Percentiles rank a stretch among this genome's conserved stretches.
phyloP scores from a whole-genome alignment of 441 rosid genomes.

The Populus hybrid region DNA sequence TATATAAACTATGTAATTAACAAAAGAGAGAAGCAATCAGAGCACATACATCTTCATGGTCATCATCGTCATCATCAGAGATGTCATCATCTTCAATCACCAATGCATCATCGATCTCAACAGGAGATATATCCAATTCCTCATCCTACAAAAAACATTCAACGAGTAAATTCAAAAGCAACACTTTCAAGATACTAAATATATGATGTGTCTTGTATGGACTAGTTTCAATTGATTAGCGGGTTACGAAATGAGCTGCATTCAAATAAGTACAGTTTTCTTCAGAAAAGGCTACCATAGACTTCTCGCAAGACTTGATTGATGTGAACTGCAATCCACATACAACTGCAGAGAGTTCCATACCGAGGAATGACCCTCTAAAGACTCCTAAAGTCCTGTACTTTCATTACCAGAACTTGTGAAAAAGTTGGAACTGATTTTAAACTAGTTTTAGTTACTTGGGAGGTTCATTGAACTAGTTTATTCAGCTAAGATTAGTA shows the following conservation, averaged over 20 bases:
- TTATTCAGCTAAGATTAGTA: background rate
- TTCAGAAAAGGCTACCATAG: background rate
- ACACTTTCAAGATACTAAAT: background rate
- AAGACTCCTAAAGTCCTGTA: background rate
- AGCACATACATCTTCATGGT: conserved; percentile 88
- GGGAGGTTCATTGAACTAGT: background rate
- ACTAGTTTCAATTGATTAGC: background rate
- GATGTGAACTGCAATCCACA: background rate
- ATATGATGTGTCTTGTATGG: background rate
- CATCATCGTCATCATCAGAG: conserved; percentile 94
- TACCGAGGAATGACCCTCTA: too few relatives aligned
- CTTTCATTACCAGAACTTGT: conserved; percentile 1
- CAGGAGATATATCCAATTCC: conserved; percentile 87
- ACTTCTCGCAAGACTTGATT: background rate
- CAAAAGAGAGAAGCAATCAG: background rate
- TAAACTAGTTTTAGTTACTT: background rate
- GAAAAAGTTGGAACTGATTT: background rate
- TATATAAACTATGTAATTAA: background rate
- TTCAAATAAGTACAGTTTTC: background rate
- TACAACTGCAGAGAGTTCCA: background rate
- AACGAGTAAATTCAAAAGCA: conserved; percentile 1
- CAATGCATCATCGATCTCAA: conserved; percentile 91
- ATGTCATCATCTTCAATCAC: conserved; percentile 99
- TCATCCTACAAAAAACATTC: conserved; percentile 64
- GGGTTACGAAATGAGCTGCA: background rate